phyloP scores from a whole-genome alignment of 345 rosid genomes.

The Stellera chamaejasme region DNA sequence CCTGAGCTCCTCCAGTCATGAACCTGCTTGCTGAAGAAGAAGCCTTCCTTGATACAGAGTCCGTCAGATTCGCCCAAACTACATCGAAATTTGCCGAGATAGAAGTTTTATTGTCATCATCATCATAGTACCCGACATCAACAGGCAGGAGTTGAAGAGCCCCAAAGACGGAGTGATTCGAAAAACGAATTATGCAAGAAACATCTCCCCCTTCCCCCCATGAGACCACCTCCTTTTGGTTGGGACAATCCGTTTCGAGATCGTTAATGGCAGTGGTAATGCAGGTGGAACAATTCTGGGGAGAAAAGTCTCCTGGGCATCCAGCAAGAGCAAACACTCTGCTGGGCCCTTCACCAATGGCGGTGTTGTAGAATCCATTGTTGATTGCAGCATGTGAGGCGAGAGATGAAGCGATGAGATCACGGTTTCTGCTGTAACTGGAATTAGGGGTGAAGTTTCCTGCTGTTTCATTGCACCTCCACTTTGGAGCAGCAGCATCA shows the following conservation, averaged over 20 bases:
- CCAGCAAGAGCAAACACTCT: slow-evolving; percentile 2
- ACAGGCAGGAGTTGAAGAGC: slow-evolving; percentile 8
- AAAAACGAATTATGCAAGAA: slow-evolving; percentile 10
- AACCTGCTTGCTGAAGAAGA: slow-evolving; percentile 9
- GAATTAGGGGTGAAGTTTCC: slow-evolving; percentile 2
- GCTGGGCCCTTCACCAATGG: not conserved
- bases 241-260: slow-evolving; percentile 4
- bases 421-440: slow-evolving; percentile 6
- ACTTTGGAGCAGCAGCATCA: not conserved
- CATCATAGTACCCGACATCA: not conserved
- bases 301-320: slow-evolving; percentile 4
- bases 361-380: slow-evolving; percentile 6
- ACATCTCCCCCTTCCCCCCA: slow-evolving; percentile 4
- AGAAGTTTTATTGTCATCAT: not conserved
- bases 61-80: not conserved
- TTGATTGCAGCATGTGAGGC: slow-evolving; percentile 1
- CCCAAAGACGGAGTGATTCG: slow-evolving; percentile 19
- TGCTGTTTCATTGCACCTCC: not conserved
- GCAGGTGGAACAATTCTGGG: slow-evolving; percentile 10
- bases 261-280: not conserved
- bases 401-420: not conserved
- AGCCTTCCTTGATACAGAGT: slow-evolving; percentile 6
- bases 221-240: slow-evolving; percentile 13
- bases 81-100: not conserved
- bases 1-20: slow-evolving; percentile 4